A percentile compares a stretch with the other conserved stretches of the same genome.
Conservation (phyloP, 495 filamentous ascomycete species). For the Penicillium ucsense region DNA sequence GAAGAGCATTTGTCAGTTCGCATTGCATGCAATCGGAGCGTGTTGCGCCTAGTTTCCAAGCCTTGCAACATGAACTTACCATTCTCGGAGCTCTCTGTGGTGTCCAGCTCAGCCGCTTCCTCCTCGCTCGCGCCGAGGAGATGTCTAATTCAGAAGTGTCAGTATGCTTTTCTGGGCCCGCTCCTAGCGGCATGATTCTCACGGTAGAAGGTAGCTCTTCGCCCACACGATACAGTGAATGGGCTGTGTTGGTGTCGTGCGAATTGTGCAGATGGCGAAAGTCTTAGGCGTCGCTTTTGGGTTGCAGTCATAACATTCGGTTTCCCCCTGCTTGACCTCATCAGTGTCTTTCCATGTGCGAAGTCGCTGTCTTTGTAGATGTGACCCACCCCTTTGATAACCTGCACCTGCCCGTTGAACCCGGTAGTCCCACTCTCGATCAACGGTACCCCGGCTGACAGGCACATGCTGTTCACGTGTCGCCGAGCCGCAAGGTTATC, state of each 20-base stretch:
- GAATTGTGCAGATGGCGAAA: conserved; percentile 93
- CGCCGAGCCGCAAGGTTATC: conserved; percentile 92
- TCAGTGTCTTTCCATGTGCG: no score
- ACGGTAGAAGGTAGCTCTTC: conserved; percentile 90
- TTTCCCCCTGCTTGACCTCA: conserved; percentile 47
- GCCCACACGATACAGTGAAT: conserved; percentile 99
- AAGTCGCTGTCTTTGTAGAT: neutral
- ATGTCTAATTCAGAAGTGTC: conserved; percentile 39
- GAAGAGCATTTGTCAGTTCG: neutral
- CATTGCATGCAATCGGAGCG: neutral
- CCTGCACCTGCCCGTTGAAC: conserved; percentile 96
- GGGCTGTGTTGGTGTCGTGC: conserved; percentile 86
- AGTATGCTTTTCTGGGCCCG: neutral
- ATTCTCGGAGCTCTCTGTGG: conserved; percentile 72
- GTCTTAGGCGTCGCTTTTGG: conserved; percentile 80
- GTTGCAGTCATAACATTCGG: conserved; percentile 94
- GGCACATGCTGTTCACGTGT: conserved; percentile 96
- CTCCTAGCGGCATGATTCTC: conserved; percentile 3
- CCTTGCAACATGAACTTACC: conserved; percentile 27
- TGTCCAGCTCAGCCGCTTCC: conserved; percentile 58
- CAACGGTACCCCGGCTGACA: conserved; percentile 81
- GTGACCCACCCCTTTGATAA: conserved; percentile 66
- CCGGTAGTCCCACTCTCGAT: conserved; percentile 97
- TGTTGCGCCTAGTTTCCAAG: neutral
- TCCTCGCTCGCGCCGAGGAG: conserved; percentile 90